Percentiles rank a stretch among this genome's conserved stretches.
These are phyloP conservation scores for Candida ulmi DNA, from an alignment of 805 yeast species.

Conservation along the genomic window DNA sequence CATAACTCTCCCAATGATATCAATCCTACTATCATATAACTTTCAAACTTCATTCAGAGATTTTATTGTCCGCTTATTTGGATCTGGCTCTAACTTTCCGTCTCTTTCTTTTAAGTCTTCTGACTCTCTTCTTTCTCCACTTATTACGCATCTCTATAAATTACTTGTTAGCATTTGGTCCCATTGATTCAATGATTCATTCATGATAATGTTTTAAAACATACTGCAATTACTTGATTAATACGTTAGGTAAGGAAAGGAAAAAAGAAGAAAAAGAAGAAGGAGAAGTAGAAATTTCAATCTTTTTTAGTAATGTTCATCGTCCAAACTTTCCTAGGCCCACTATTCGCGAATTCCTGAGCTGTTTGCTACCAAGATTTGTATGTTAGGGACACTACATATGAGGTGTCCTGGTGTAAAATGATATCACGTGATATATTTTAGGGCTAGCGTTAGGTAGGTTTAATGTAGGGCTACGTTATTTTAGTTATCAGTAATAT, in stretches of 20 bases:
- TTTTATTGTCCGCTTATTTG: conserved; percentile 64
- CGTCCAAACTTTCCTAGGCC: neutral
- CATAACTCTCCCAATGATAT: neutral
- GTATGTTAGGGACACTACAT: neutral
- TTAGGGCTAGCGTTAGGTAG: neutral
- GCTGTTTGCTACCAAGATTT: no score
- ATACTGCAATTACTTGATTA: conserved; percentile 18
- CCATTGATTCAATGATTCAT: neutral
- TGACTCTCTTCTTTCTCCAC: conserved; percentile 99
- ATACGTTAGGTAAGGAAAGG: conserved; percentile 15
- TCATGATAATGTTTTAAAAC: conserved; percentile 6
- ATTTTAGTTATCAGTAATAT: neutral
- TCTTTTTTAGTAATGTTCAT: conserved; percentile 11
- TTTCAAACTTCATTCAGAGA: conserved; percentile 1
- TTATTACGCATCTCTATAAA: conserved; percentile 74
- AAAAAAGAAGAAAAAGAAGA: conserved; percentile 8
- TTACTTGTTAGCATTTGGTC: neutral
- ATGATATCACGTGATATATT: neutral
- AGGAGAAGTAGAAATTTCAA: conserved; percentile 14
- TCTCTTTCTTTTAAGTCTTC: conserved; percentile 99
- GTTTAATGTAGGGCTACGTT: neutral
- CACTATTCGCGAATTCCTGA: neutral
- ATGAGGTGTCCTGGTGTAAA: no score
- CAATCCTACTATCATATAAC: neutral
- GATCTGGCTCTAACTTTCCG: conserved; percentile 99